Evolutionary conservation across 2,329 filamentous ascomycete genomes (phyloP), one percentile per base, ranked within the genome.

Genomic region (Stachybotrys echinatus): DNA sequence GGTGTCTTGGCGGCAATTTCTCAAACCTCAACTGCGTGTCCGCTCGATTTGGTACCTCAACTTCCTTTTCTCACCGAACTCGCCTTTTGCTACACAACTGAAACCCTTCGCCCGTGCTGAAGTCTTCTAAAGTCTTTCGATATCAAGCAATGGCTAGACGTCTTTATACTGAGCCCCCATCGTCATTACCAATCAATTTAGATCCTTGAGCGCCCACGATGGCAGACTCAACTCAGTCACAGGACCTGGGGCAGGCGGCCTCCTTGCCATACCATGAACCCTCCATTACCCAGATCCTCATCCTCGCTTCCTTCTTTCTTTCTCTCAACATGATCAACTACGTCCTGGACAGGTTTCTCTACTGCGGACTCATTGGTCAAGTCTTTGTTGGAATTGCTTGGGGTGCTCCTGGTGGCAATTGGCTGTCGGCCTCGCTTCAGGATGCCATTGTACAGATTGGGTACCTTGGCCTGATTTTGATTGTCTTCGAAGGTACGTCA

Each of bases 281-380:
- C 0, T 65, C 65, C 1, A 83, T 89, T 18, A 55, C 68, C 8
- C 76, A 73, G 0, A 77, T 90, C 43, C 73, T 89, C 2, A 74
- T 79, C 42, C 73, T 79, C 5, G 69, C 83, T 0, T 81, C 81
- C 0, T 84, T 91, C 55, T 63, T 89, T 0, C 60, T 89, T 1
- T 61, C 80, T 1, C 74, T 88, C 42, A 88, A 88, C 55, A 42
- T 77, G 6, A 56, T 80, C 52, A 83, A 84, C 54, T 71, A 71
- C 49, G 59, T 74, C 0, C 72, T 89, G 1, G 80, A 90, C 56
- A 72, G 67, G 14, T 55, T 80, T 0, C 60, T 88, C 0, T 88
- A 85, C 62, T 89, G 86, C 58, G 87, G 87, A 0, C 75, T 91
- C 0, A 68, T 91, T 6, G 88, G 86, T 1, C 85, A 92, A 58